These are phyloP conservation scores for Cylindrodendrum hubeiense DNA, from an alignment of 2,329 filamentous ascomycete species.

Conservation along the genomic window DNA sequence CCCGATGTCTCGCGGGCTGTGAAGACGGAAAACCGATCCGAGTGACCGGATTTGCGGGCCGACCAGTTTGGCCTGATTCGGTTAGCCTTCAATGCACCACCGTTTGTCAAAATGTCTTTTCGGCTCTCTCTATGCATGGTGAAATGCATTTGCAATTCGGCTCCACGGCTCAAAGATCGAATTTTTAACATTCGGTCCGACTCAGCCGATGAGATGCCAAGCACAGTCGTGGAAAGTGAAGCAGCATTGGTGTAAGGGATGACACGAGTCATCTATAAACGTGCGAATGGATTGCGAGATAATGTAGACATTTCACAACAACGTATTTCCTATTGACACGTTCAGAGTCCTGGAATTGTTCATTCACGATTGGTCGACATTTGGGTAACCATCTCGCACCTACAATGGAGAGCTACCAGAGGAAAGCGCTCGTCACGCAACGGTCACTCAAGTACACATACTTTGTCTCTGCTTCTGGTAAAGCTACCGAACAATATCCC, in stretches of 20 bases:
- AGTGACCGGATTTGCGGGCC: neutral
- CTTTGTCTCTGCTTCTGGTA: neutral
- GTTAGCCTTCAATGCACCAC: neutral
- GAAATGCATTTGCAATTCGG: neutral
- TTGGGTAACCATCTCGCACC: neutral
- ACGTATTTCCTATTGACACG: neutral
- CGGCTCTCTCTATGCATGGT: too few relatives aligned
- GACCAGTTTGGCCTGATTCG: neutral
- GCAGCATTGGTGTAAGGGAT: neutral
- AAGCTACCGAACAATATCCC: conserved; percentile 8
- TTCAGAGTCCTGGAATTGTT: neutral
- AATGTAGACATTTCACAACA: neutral
- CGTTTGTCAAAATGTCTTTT: too few relatives aligned
- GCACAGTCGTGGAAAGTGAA: too few relatives aligned
- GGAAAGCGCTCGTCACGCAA: neutral
- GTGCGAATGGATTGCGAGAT: neutral
- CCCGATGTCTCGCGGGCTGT: neutral
- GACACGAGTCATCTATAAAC: neutral
- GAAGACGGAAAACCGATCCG: neutral
- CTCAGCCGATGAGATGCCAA: neutral
- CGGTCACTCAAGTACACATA: conserved; percentile 20
- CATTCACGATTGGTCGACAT: neutral
- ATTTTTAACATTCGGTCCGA: neutral
- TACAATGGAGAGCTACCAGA: conserved; percentile 4
- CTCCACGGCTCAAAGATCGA: neutral